These are phyloP conservation scores for Xylaria sp. DNA, from an alignment of 2,329 filamentous ascomycete genomes.

Conservation along the genomic window DNA sequence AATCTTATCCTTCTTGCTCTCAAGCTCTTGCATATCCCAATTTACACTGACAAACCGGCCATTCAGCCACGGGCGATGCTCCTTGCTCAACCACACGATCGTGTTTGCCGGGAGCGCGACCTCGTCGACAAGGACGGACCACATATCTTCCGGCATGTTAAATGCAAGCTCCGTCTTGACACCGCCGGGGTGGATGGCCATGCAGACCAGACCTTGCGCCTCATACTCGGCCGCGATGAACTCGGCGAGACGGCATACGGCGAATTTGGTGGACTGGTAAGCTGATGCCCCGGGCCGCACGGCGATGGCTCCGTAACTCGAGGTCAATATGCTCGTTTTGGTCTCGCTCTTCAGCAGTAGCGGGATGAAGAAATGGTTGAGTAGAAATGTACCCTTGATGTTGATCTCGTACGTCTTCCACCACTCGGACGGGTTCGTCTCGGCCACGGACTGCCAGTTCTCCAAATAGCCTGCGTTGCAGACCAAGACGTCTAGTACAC, in stretches of 20 bases:
- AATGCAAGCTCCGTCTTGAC: constrained; percentile 55
- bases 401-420: constrained; percentile 47
- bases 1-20: constrained; percentile 47
- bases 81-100: constrained; percentile 39
- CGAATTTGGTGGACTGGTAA: constrained; percentile 60
- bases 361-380: constrained; percentile 43
- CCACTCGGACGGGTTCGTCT: constrained; percentile 40
- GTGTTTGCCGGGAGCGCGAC: constrained; percentile 45
- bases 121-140: constrained; percentile 43
- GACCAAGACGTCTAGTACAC: constrained; percentile 52
- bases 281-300: constrained; percentile 50
- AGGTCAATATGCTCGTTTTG: constrained; percentile 55
- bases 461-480: constrained; percentile 55
- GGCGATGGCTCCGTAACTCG: constrained; percentile 53
- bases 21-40: constrained; percentile 50
- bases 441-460: constrained; percentile 43
- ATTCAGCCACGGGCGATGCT: constrained; percentile 41
- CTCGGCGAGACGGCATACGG: constrained; percentile 56
- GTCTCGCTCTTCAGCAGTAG: constrained; percentile 44
- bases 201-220: constrained; percentile 54
- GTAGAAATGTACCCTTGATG: constrained; percentile 45
- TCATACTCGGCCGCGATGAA: constrained; percentile 56
- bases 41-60: constrained; percentile 45
- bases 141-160: constrained; percentile 48
- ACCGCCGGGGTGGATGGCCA: constrained; percentile 57